Base-by-base conservation (phyloP, 129 eudicot genomes). In the Lonicera japonica region DNA sequence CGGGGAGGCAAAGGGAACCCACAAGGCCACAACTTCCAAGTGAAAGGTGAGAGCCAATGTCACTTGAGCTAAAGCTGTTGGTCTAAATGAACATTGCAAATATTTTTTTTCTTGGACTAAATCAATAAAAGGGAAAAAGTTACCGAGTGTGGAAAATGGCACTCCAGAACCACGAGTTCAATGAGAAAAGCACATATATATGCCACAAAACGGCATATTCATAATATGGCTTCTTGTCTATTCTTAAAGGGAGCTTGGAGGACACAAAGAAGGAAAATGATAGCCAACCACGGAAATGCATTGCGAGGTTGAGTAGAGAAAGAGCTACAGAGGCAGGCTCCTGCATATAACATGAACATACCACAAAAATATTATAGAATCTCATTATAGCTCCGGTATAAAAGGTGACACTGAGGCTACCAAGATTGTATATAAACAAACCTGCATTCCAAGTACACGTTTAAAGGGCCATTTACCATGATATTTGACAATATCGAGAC, bases 391-490 rank as follows among this genome's bases (percentile, higher is more conserved):
- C 56, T 41, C 64, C n/a, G 19, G 6, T 56, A 19, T 43, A 34
- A 21, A 40, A 43, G 8, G 13, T 43, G 14, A 43, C 16, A 43
- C 50, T n/a, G n/a, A 21, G 36, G 36, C 36, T 7, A 11, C 18
- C 45, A 55, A 25, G 12, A n/a, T 9, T n/a, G 8, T 24, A 43
- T 21, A 9, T 21, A 59, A 60, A 82, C 96, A 60, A 71, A 90
- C 97, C 97, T 90, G 97, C 21, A 90, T 73, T 46, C 95, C 86
- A 48, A 24, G 83, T 22, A 86, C 70, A 58, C 97, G 86, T 54
- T 60, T 75, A 76, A 86, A 83, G 20, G 97, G 95, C 95, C 97
- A 90, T 81, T 90, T 90, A 40, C 97, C 97, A 71, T 90, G 97
- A 75, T 90, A 90, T 58, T 86, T 90, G 29, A 86, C 89, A 70